These are phyloP conservation scores for Calophaca sinica DNA, from an alignment of 306 rosid genomes.

Conservation along the genomic window DNA sequence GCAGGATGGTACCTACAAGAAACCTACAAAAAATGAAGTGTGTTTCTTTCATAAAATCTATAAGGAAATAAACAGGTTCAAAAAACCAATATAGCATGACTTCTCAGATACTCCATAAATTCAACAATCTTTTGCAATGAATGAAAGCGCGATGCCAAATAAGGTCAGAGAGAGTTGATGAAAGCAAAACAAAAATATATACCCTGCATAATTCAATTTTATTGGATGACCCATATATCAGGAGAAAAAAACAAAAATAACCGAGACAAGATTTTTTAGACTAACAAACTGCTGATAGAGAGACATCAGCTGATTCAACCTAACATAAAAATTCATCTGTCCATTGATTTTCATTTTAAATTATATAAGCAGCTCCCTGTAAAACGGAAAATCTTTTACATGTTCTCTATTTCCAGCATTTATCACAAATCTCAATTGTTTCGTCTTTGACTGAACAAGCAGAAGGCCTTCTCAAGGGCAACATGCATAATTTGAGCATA, in stretches of 20 bases:
- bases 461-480: slow-evolving; percentile 3
- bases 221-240: background rate
- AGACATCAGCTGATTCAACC: slow-evolving; percentile 35
- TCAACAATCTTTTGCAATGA: slow-evolving; percentile 19
- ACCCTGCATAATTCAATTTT: slow-evolving; percentile 25
- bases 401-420: background rate
- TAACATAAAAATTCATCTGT: background rate
- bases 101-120: background rate
- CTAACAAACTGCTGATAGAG: background rate
- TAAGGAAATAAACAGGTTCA: background rate
- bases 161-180: background rate
- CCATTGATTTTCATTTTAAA: background rate
- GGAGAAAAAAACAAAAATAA: background rate
- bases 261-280: background rate
- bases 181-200: background rate
- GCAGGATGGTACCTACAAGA: slow-evolving; percentile 94
- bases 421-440: background rate
- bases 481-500: background rate
- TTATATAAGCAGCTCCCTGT: background rate
- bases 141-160: background rate
- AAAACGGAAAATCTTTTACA: background rate
- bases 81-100: slow-evolving; percentile 11
- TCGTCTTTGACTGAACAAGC: slow-evolving; percentile 1
- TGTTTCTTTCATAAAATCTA: slow-evolving; percentile 40
- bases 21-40: slow-evolving; percentile 44